Conservation (phyloP, 2,329 filamentous ascomycete species). For the Phaeomoniella chlamydospora region DNA sequence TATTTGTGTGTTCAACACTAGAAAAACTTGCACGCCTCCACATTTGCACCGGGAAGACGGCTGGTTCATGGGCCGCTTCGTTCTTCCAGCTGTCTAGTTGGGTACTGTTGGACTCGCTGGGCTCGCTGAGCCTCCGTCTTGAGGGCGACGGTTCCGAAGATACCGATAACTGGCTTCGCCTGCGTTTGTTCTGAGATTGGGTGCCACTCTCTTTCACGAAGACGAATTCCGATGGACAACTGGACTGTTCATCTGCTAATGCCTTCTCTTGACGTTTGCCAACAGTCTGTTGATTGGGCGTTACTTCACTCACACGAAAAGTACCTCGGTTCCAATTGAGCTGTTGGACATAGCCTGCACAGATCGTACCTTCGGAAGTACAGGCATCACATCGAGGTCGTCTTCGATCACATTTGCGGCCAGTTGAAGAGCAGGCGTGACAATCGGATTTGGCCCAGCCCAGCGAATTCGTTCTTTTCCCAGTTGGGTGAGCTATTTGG, state of each 20-base stretch:
- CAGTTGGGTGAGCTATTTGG: no score
- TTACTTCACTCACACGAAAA: no score
- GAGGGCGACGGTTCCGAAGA: background rate
- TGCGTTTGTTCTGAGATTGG: background rate
- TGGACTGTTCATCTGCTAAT: background rate
- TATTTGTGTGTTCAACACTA: background rate
- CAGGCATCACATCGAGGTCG: conserved; percentile 10
- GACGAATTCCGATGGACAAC: conserved; percentile 5
- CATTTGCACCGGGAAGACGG: background rate
- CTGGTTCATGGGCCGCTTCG: background rate
- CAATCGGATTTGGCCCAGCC: conserved; percentile 11
- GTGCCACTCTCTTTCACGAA: conserved; percentile 6
- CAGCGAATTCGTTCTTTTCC: conserved; percentile 8
- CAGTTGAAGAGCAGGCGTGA: conserved; percentile 8
- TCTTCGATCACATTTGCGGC: conserved; percentile 8
- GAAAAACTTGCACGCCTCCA: no score
- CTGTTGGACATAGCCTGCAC: conserved; percentile 9
- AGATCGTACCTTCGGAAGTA: conserved; percentile 8
- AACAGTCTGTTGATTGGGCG: background rate
- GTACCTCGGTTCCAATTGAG: conserved; percentile 11
- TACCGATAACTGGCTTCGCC: background rate
- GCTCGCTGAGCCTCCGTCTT: no score
- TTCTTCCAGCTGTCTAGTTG: background rate
- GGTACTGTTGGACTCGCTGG: background rate
- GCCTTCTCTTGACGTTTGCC: conserved; percentile 1